phyloP scores from a whole-genome alignment of 208 protist species.

The Trypanosoma vivax region DNA sequence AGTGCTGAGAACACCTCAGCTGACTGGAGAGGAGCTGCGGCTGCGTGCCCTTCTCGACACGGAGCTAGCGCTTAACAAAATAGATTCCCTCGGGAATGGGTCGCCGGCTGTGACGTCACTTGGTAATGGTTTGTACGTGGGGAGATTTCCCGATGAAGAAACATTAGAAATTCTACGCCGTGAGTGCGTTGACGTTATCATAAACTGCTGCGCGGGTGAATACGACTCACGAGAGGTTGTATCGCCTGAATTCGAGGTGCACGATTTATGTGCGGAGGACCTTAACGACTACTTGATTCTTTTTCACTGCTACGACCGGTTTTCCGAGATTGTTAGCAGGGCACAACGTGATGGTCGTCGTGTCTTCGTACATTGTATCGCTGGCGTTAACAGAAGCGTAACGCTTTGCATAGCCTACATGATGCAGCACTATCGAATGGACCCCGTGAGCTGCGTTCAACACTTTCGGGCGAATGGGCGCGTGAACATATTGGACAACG shows the following conservation, averaged over 20 bases:
- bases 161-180: conserved; percentile 41
- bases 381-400: conserved; percentile 81
- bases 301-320: conserved; percentile 60
- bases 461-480: conserved; percentile 51
- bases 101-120: conserved; percentile 46
- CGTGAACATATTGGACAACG: conserved; percentile 68
- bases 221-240: conserved; percentile 26
- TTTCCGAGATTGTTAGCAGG: conserved; percentile 46
- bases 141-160: conserved; percentile 63
- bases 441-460: conserved; percentile 44
- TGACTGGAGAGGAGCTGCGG: conserved; percentile 28
- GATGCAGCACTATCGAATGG: conserved; percentile 46
- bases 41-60: conserved; percentile 46
- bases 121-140: conserved; percentile 56
- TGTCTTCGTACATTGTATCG: conserved; percentile 86
- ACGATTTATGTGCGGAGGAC: conserved; percentile 49
- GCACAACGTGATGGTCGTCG: conserved; percentile 21
- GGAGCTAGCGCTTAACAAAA: conserved; percentile 38
- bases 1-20: conserved; percentile 61
- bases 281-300: conserved; percentile 73
- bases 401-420: conserved; percentile 77
- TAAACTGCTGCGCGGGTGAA: conserved; percentile 78
- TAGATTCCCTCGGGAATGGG: conserved; percentile 13
- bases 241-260: conserved; percentile 28
- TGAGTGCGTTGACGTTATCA: conserved; percentile 49